Conservation (phyloP, 2,329 filamentous ascomycete species). For the Colletotrichum orchidophilum region DNA sequence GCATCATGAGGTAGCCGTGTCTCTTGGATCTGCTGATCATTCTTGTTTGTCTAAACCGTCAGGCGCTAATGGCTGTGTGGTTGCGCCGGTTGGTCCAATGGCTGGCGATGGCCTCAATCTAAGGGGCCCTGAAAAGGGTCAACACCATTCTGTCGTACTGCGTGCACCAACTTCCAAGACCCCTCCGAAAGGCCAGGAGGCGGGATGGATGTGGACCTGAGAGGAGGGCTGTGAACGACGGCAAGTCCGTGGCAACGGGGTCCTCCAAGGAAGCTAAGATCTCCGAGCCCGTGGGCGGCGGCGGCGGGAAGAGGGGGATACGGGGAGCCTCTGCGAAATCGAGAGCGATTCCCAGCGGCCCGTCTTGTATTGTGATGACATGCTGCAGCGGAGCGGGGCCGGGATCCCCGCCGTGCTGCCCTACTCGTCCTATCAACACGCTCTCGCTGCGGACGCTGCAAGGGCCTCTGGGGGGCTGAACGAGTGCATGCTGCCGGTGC, state of each 20-base stretch:
- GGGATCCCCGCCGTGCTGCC: neutral
- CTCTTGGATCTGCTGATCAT: slow-evolving; percentile 31
- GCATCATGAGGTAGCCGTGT: slow-evolving; percentile 6
- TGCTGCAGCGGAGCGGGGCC: slow-evolving; percentile 31
- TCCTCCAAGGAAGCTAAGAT: neutral
- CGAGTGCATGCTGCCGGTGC: neutral
- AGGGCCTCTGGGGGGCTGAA: slow-evolving; percentile 14
- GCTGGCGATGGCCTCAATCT: slow-evolving; percentile 25
- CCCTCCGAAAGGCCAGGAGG: neutral
- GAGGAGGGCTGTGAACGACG: slow-evolving; percentile 25
- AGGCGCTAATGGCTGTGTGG: slow-evolving; percentile 20
- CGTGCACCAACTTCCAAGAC: neutral
- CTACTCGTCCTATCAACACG: slow-evolving; percentile 7
- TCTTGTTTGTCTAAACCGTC: slow-evolving; percentile 5
- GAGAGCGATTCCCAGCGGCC: neutral
- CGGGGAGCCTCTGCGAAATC: neutral
- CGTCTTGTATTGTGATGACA: slow-evolving; percentile 28
- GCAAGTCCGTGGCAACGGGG: slow-evolving; percentile 21
- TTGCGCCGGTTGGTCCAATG: slow-evolving; percentile 20
- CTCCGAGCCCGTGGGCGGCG: slow-evolving; percentile 2
- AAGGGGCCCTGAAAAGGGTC: slow-evolving; percentile 8
- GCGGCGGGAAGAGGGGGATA: neutral
- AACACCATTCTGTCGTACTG: slow-evolving; percentile 11
- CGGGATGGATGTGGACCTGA: slow-evolving; percentile 2
- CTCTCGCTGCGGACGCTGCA: slow-evolving; percentile 18